Conservation (phyloP, 768 basidiomycete species). For the Suillus weaverae region DNA sequence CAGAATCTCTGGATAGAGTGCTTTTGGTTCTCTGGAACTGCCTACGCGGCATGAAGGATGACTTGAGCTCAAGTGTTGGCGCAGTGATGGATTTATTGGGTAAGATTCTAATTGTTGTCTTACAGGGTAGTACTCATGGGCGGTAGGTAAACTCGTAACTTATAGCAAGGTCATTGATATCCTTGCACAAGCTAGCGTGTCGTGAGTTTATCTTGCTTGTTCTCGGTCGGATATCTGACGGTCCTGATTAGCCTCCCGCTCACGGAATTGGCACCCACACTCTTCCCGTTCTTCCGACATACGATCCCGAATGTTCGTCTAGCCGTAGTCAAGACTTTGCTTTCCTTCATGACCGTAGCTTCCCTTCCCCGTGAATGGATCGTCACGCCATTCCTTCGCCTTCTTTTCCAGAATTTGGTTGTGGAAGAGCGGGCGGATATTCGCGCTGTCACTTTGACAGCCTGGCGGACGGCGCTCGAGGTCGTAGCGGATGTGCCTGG, state of each 20-base stretch:
- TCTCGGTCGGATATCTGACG: conserved; percentile 9
- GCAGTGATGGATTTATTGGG: conserved; percentile 98
- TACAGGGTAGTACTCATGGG: conserved; percentile 9
- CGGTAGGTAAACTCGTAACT: conserved; percentile 75
- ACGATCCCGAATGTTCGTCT: conserved; percentile 92
- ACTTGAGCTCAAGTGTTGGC: conserved; percentile 93
- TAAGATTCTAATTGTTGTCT: conserved; percentile 31
- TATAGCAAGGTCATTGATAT: conserved; percentile 77
- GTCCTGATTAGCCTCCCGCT: conserved; percentile 62
- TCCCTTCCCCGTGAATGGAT: conserved; percentile 83
- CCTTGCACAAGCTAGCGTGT: conserved; percentile 63
- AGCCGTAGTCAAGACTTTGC: conserved; percentile 86
- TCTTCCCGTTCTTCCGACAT: conserved; percentile 97
- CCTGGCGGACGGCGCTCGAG: conserved; percentile 73
- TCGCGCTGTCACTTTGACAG: conserved; percentile 64
- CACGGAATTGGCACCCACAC: conserved; percentile 76
- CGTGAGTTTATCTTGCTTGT: conserved; percentile 52
- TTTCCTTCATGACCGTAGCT: conserved; percentile 79
- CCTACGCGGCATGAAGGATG: conserved; percentile 91
- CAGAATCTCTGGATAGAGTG: conserved; percentile 69
- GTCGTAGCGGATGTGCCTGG: conserved; percentile 48
- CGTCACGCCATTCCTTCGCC: conserved; percentile 67
- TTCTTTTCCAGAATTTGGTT: conserved; percentile 92
- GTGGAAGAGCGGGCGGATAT: conserved; percentile 89
- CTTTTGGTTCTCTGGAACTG: conserved; percentile 90